A percentile compares a stretch with the other conserved stretches of the same genome.
These are phyloP conservation scores for Geosmithia flava DNA, from an alignment of 2,329 filamentous ascomycete genomes.

Conservation along the genomic window DNA sequence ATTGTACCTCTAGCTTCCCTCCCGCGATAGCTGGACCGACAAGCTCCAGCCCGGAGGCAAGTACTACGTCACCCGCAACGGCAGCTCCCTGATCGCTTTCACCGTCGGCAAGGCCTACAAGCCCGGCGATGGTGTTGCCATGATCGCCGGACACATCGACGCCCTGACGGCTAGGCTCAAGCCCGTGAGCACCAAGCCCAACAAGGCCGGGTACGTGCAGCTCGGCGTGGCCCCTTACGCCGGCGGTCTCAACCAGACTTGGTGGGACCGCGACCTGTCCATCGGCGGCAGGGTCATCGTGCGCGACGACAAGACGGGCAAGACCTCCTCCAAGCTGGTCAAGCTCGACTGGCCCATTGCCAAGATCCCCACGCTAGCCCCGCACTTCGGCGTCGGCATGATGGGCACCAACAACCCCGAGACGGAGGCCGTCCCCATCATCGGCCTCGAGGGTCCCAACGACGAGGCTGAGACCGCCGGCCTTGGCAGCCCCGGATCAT, in stretches of 20 bases:
- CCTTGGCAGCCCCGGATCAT: slow-evolving; percentile 56
- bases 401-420: slow-evolving; percentile 63
- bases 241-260: slow-evolving; percentile 74
- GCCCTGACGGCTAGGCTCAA: slow-evolving; percentile 84
- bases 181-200: slow-evolving; percentile 77
- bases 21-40: slow-evolving; percentile 64
- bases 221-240: slow-evolving; percentile 89
- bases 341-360: slow-evolving; percentile 94
- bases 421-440: slow-evolving; percentile 88
- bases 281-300: slow-evolving; percentile 85
- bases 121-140: slow-evolving; percentile 74
- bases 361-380: slow-evolving; percentile 79
- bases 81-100: slow-evolving; percentile 76
- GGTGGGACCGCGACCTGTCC: slow-evolving; percentile 93
- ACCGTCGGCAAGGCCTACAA: slow-evolving; percentile 68
- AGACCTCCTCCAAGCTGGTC: slow-evolving; percentile 70
- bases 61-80: slow-evolving; percentile 81
- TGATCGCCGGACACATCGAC: slow-evolving; percentile 88
- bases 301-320: slow-evolving; percentile 56
- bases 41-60: slow-evolving; percentile 70
- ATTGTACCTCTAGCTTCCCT: slow-evolving; percentile 42
- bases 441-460: slow-evolving; percentile 66
- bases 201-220: slow-evolving; percentile 74
- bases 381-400: slow-evolving; percentile 78
- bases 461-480: slow-evolving; percentile 27